Evolutionary conservation across 805 yeast species (phyloP), one percentile per base, ranked within the genome.

Genomic region (Metschnikowia lachancei): DNA sequence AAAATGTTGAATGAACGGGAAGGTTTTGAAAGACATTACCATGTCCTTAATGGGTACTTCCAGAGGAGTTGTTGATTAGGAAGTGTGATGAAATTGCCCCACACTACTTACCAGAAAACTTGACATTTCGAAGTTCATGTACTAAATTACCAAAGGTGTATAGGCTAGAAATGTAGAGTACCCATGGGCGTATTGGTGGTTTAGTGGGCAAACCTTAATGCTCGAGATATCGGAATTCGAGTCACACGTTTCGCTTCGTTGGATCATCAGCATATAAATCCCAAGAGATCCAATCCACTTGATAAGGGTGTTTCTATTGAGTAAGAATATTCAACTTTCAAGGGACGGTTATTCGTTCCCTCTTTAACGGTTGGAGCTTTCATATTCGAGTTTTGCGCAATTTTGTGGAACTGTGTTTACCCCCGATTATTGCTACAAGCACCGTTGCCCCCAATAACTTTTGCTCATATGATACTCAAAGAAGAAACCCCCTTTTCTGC

Each of bases 401-500:
- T 46, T 84, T 83, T 0, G 98, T 92, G 46, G 96, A 88, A 57
- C 97, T 90, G 47, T 92, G 61, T 61, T 92, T 92, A 24, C 83
- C 87, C 69, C 77, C 85, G 85, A 30, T 66, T 64, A 38, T 69
- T 70, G 3, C 63, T 70, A 8, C 58, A 60, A 16, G 28, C 32
- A 17, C 67, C 74, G 16, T 75, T 73, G 2, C 85, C 83, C 1
- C 95, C 95, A 19, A 89, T 68, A 3, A 89, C 86, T 20, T 60
- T 59, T 19, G 68, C 67, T 8, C 58, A 46, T n/a, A 63, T 50
- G 2, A 69, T 49, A 1, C 58, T 67, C 37, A 94, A 67, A 33
- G 60, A 61, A 0, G 64, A 64, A 70, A 85, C 80, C 0, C 81
- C 82, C 42, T 78, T 76, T 26, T 76, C 79, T 5, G 47, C 43